Evolutionary conservation across 352 stramenopile genomes (phyloP).

Genomic region (Globisporangium viniferum): DNA sequence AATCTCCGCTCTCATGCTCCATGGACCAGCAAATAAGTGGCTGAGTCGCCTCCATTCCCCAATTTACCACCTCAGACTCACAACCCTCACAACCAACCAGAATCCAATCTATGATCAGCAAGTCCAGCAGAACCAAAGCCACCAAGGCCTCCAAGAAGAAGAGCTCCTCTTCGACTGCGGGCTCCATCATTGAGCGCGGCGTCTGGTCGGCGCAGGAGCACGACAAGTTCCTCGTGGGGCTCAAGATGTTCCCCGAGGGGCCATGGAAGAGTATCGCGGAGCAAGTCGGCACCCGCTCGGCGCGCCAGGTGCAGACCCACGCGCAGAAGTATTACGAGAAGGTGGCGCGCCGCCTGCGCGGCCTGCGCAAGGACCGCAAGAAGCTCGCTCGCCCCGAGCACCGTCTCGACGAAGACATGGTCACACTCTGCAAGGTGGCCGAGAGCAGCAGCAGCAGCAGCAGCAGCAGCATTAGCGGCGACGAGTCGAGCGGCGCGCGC

Average conservation of each 20-base stretch:
- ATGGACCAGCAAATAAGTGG: not conserved
- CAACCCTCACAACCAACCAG: not conserved
- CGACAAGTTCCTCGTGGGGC: constrained; percentile 30
- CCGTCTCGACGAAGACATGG: constrained; percentile 20
- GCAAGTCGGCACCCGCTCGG: constrained; percentile 13
- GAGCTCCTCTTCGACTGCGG: not conserved
- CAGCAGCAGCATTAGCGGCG: too few relatives aligned
- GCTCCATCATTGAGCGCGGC: constrained; percentile 14
- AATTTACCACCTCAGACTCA: not conserved
- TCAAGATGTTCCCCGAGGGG: constrained; percentile 26
- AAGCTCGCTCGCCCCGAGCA: constrained; percentile 18
- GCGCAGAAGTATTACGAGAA: constrained; percentile 23
- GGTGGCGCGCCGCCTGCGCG: constrained; percentile 10
- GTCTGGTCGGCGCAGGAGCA: constrained; percentile 37
- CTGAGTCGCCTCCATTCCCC: not conserved
- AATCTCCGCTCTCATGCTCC: not conserved
- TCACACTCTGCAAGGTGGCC: constrained; percentile 21
- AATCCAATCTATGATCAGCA: not conserved
- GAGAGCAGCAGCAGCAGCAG: not conserved
- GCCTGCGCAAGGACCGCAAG: constrained; percentile 24
- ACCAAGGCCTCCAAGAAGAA: not conserved
- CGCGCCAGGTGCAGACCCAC: constrained; percentile 19
- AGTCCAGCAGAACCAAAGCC: not conserved
- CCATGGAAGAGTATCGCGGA: constrained; percentile 19
- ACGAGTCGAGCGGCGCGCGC: not conserved